Base-by-base conservation (phyloP, 2,329 filamentous ascomycete genomes). In the Karstenula rhodostoma region DNA sequence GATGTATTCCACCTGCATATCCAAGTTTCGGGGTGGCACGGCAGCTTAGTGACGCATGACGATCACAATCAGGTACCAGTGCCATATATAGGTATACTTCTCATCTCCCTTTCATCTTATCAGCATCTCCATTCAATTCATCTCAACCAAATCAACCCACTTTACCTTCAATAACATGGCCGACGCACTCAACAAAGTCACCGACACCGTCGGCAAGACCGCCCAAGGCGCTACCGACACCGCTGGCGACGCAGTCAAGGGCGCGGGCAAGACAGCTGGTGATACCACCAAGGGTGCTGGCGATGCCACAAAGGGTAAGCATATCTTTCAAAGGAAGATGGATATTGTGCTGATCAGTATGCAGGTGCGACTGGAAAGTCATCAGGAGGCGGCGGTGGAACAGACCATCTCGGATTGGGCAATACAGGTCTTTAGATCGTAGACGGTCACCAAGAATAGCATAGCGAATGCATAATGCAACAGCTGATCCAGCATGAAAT, bases 101-200 rank as follows among this genome's bases (percentile, higher is more conserved):
- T 12, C 19, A 22, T n/a, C 13, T 37, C 32, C 10, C 4, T 5
- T n/a, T 22, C 0, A n/a, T 12, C 22, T 1, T 17, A 35, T 0
- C 7, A 32, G 17, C 13, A 35, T 51, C 22, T 13, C 9, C 32
- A 23, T 23, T 51, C 32, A 37, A 25, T 8, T 25, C 17, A 40
- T n/a, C 37, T 19, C 37, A n/a, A 19, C 5, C 37, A n/a, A 40
- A 40, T 15, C 32, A 32, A 40, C 4, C 22, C 25, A 27, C 17
- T 13, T 51, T 10, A 51, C 32, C 37, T 40, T 48, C 33, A 35
- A 40, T n/a, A 40, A 35, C 9, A 51, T 51, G 48, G 48, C 48
- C 29, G 48, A 51, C 48, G 48, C 48, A 51, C 29, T 51, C 12
- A 51, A 51, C n/a, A 37, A 37, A 23, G 48, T 51, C 23, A 51